Evolutionary conservation across 108 stramenopile genomes (phyloP).

Genomic region (Nitzschia sp.): DNA sequence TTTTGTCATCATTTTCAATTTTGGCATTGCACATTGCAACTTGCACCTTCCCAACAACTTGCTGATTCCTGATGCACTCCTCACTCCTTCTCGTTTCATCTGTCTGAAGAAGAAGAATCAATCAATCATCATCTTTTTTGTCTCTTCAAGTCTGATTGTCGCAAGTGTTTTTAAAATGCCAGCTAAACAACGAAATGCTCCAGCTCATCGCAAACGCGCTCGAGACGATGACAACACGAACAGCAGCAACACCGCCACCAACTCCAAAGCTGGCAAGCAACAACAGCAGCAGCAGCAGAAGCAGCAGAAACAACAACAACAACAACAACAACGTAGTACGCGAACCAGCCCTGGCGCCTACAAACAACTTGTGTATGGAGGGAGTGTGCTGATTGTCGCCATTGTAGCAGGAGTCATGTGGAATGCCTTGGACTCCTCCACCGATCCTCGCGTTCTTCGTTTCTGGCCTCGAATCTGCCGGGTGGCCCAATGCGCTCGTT

Average conservation of each 20-base stretch:
- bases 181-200: conserved; percentile 20
- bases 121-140: too few species aligned
- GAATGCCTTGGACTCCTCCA: not conserved
- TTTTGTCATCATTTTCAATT: too few species aligned
- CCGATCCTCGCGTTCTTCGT: conserved; percentile 10
- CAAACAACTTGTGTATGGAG: conserved; percentile 19
- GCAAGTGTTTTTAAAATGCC: too few species aligned
- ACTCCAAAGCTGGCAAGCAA: not conserved
- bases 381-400: conserved; percentile 15
- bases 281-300: not conserved
- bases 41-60: too few species aligned
- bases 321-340: not conserved
- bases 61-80: too few species aligned
- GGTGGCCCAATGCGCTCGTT: conserved; percentile 14
- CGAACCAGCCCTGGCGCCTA: not conserved
- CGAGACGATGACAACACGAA: conserved; percentile 2
- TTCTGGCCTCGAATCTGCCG: conserved; percentile 13
- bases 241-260: not conserved
- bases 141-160: too few species aligned
- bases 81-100: too few species aligned
- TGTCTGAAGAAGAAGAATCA: too few species aligned
- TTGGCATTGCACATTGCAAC: too few species aligned
- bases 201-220: conserved; percentile 1
- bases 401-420: conserved; percentile 19
- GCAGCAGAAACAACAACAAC: not conserved